phyloP scores from a whole-genome alignment of 805 yeast genomes.

The Blastobotrys americana region DNA sequence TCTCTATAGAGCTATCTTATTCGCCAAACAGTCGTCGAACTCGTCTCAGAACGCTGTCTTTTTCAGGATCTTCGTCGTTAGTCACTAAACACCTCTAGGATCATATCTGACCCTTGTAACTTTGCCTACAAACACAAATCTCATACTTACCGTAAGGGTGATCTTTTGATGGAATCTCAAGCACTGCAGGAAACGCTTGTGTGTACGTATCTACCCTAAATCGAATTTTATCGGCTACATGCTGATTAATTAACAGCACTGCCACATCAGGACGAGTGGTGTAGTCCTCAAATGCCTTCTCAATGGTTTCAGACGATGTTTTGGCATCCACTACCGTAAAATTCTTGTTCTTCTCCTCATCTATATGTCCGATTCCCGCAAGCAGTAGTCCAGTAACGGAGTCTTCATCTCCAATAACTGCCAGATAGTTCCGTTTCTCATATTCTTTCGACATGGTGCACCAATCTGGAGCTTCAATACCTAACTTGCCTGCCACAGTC shows the following conservation, averaged over 20 bases:
- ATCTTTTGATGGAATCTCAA: conserved; percentile 96
- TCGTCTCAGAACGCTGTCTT: conserved; percentile 89
- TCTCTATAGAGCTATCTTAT: too few relatives aligned
- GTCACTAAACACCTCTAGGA: background rate
- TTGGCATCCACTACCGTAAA: conserved; percentile 77
- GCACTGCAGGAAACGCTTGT: conserved; percentile 89
- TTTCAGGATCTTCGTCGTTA: conserved; percentile 66
- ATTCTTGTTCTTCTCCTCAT: conserved; percentile 55
- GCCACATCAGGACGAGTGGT: conserved; percentile 87
- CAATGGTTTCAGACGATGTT: conserved; percentile 70
- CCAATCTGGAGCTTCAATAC: too few relatives aligned
- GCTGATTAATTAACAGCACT: conserved; percentile 86
- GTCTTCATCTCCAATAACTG: conserved; percentile 96
- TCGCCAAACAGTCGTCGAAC: conserved; percentile 95
- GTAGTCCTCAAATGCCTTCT: conserved; percentile 64
- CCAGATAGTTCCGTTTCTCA: conserved; percentile 73
- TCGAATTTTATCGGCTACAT: conserved; percentile 81
- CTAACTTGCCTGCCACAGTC: too few relatives aligned
- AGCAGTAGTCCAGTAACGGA: conserved; percentile 91
- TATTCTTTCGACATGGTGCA: conserved; percentile 22
- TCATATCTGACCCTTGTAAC: too few relatives aligned
- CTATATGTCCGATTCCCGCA: conserved; percentile 91
- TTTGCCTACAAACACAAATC: too few relatives aligned
- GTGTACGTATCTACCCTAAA: conserved; percentile 73
- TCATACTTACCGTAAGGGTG: conserved; percentile 66